Base-by-base conservation (phyloP, 179 eudicot species). In the Silene coronaria region DNA sequence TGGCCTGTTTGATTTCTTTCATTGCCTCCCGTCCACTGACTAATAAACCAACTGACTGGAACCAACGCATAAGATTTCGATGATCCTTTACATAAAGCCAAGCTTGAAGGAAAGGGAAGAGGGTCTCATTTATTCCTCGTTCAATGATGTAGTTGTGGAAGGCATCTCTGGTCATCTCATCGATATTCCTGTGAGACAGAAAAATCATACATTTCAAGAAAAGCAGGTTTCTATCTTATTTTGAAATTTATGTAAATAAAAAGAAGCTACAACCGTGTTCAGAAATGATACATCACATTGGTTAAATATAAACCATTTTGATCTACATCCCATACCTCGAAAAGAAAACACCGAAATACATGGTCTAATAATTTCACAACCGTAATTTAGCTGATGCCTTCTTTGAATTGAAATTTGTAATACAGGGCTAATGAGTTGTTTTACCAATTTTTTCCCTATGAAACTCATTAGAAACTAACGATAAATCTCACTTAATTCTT, bases 31-130 rank as follows among this genome's bases (percentile, higher is more conserved):
- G 78, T 67, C 74, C 85, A 26, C 63, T 82, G 73, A 91, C 57
- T 22, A 79, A 85, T 30, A 75, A 66, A 68, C 90, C 97, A 38
- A 90, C 86, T 53, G 91, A 68, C 80, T 76, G 88, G 84, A 88
- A 92, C 97, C 97, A 89, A 17, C 83, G 84, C 90, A 90, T 73
- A 58, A 89, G 89, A 79, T 84, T 87, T 70, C 88, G 86, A 77
- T 90, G 90, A 79, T 95, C 97, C 84, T 92, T 92, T 64, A 92
- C 91, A 28, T 91, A 95, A 24, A 90, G 90, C 99, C 99, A 95
- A 66, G 95, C 96, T 85, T 87, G 97, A 79, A 90, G 89, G 76
- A 92, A 95, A 28, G 90, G 91, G 58, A 92, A 95, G 30, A 92
- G 97, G 62, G 71, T 84, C 81, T 89, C 98, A 32, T 85, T 86